Evolutionary conservation across 805 yeast genomes (phyloP).

Genomic region (Metschnikowia henanensis): DNA sequence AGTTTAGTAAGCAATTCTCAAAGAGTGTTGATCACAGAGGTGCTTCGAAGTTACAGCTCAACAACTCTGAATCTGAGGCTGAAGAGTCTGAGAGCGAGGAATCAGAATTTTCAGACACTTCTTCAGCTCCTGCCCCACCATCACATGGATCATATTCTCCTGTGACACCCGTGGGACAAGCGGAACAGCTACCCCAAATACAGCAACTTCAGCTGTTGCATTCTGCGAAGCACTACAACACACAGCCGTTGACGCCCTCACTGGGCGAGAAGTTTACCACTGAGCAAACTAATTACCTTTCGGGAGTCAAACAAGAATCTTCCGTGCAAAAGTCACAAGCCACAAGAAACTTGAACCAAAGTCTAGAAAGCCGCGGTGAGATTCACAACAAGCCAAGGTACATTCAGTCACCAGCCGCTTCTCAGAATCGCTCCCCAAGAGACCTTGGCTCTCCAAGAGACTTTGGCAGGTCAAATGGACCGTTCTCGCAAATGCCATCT

Average conservation of each 20-base stretch:
- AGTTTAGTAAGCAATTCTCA: slow-evolving; percentile 41
- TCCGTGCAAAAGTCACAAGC: slow-evolving; percentile 7
- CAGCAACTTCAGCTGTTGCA: slow-evolving; percentile 18
- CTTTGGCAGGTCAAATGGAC: not conserved
- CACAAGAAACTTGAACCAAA: slow-evolving; percentile 5
- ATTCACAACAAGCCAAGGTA: slow-evolving; percentile 27
- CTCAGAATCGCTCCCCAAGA: slow-evolving; percentile 5
- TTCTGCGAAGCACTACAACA: slow-evolving; percentile 9
- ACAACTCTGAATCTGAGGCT: slow-evolving; percentile 20
- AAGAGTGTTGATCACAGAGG: slow-evolving; percentile 20
- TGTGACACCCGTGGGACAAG: slow-evolving; percentile 1
- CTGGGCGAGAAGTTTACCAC: slow-evolving; percentile 13
- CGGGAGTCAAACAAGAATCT: not conserved
- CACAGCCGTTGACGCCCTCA: slow-evolving; percentile 17
- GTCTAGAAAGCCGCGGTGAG: slow-evolving; percentile 1
- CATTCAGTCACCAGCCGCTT: slow-evolving; percentile 29
- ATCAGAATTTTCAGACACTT: not conserved
- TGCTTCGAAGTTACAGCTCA: slow-evolving; percentile 16
- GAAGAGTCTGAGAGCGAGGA: not conserved
- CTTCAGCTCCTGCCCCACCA: slow-evolving; percentile 14
- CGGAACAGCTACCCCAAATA: slow-evolving; percentile 16
- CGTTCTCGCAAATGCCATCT: not conserved
- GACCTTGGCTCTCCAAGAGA: not conserved
- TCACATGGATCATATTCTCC: slow-evolving; percentile 8
- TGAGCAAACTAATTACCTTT: not conserved